phyloP scores from a whole-genome alignment of 2,329 filamentous ascomycete species.

The Fusarium keratoplasticum region DNA sequence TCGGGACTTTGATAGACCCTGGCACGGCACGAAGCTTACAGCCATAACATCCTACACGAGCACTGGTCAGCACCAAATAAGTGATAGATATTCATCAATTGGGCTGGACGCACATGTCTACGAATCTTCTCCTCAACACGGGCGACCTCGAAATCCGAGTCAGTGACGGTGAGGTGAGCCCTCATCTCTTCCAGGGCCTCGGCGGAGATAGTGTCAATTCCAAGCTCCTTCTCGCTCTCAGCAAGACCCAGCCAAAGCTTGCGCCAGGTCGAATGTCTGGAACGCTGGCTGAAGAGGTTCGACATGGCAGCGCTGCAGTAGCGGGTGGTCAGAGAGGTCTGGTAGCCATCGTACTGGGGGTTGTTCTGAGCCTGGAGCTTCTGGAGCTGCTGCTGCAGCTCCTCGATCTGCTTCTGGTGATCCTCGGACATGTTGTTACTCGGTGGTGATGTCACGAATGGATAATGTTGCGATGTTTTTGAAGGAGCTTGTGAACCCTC shows the following conservation, averaged over 20 bases:
- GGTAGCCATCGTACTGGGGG: neutral
- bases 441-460: neutral
- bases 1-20: neutral
- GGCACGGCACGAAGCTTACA: neutral
- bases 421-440: neutral
- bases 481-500: neutral
- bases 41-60: constrained; percentile 11
- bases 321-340: neutral
- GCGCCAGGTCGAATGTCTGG: constrained; percentile 32
- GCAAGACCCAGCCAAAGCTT: constrained; percentile 32
- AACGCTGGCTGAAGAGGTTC: neutral
- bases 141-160: constrained; percentile 33
- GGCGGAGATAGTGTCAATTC: constrained; percentile 28
- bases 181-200: constrained; percentile 36
- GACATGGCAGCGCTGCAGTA: neutral
- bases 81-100: neutral
- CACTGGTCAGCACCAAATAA: neutral
- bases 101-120: constrained; percentile 8
- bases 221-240: constrained; percentile 31
- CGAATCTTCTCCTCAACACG: constrained; percentile 32
- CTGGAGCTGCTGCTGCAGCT: neutral
- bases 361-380: neutral
- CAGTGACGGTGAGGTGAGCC: constrained; percentile 14
- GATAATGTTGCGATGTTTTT: neutral
- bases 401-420: neutral